Percentiles rank a stretch among this genome's conserved stretches.
Conservation (phyloP, 306 rosid genomes). For the Castanopsis chinensis region DNA sequence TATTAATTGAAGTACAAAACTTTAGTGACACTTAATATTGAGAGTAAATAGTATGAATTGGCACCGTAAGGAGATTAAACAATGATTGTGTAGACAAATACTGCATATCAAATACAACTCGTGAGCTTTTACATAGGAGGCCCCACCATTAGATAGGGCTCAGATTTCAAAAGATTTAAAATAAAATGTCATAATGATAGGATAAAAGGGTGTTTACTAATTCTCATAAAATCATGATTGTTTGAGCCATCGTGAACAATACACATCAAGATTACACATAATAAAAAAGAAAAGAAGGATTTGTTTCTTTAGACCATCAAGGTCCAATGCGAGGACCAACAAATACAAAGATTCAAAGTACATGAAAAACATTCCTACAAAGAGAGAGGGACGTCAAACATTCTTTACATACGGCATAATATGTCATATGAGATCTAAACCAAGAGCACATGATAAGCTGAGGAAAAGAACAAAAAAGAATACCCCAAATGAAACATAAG, state of each 20-base stretch:
- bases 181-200: not conserved
- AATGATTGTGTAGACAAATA: not conserved
- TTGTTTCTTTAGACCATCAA: constrained; percentile 9
- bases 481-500: not conserved
- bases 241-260: constrained; percentile 9
- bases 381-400: constrained; percentile 1
- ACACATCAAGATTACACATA: not conserved
- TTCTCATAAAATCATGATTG: not conserved
- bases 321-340: not conserved
- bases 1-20: no score
- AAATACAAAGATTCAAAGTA: not conserved
- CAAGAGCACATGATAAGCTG: constrained; percentile 19
- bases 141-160: not conserved
- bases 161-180: not conserved
- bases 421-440: constrained; percentile 8
- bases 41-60: no score
- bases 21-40: no score
- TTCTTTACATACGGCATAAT: not conserved
- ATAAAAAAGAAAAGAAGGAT: not conserved
- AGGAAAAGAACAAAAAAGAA: constrained; percentile 7
- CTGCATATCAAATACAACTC: not conserved
- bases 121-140: not conserved
- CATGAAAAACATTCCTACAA: constrained; percentile 19
- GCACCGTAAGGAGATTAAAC: no score
- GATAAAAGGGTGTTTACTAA: not conserved